phyloP scores from a whole-genome alignment of 139 green algal genomes.

The Limnomonas spitsbergensis region DNA sequence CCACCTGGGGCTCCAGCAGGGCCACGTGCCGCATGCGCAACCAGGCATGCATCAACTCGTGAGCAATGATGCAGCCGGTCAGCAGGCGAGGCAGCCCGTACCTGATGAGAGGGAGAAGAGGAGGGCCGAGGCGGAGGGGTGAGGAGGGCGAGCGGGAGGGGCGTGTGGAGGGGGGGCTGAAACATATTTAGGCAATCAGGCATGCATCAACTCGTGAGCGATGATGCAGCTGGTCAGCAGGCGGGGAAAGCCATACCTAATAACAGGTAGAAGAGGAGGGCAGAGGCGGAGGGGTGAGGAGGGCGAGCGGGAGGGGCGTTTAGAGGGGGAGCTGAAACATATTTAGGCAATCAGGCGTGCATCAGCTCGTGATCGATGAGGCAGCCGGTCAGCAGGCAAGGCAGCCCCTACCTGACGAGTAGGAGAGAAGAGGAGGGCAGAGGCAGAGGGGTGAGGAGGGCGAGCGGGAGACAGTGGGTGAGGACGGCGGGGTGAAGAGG shows the following conservation, averaged over 20 bases:
- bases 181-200: too few relatives aligned
- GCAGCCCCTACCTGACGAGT: constrained; percentile 65
- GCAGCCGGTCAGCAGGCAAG: constrained; percentile 67
- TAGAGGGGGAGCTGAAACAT: too few relatives aligned
- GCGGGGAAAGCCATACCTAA: constrained; percentile 72
- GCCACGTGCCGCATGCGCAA: constrained; percentile 68
- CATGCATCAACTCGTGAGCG: constrained; percentile 81
- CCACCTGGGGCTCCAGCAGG: constrained; percentile 56
- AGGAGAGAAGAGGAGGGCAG: too few relatives aligned
- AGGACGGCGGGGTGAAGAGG: too few relatives aligned
- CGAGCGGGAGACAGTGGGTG: too few relatives aligned
- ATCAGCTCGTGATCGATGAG: constrained; percentile 66
- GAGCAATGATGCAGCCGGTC: constrained; percentile 50
- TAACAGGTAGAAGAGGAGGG: too few relatives aligned
- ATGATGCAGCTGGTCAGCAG: constrained; percentile 61
- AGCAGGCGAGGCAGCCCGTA: constrained; percentile 84
- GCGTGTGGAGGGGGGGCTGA: too few relatives aligned
- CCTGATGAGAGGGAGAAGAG: background rate
- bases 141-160: too few relatives aligned
- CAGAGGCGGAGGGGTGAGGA: too few relatives aligned
- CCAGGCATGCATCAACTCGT: constrained; percentile 84
- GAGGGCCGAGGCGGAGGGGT: too few relatives aligned
- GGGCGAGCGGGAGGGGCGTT: too few relatives aligned
- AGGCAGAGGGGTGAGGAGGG: too few relatives aligned
- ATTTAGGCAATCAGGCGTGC: constrained; percentile 86